Conservation (phyloP, 2,329 filamentous ascomycete genomes). For the Sporothrix pallida region DNA sequence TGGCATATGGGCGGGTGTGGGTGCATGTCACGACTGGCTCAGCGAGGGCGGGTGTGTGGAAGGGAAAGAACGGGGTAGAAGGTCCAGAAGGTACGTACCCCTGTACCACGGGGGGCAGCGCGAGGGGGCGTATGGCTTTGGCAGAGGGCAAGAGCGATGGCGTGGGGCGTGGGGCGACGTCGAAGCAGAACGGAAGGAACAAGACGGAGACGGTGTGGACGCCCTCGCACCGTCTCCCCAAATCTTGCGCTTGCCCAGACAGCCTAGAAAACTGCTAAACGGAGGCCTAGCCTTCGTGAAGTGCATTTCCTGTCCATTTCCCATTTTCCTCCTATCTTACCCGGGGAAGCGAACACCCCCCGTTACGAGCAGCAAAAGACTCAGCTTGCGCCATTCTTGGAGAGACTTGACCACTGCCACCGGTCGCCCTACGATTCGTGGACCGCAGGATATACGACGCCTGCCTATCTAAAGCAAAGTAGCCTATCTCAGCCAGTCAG, state of each 20-base stretch:
- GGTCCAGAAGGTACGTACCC: slow-evolving; percentile 29
- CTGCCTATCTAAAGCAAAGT: background rate
- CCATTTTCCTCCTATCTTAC: slow-evolving; percentile 18
- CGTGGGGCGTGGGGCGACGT: slow-evolving; percentile 21
- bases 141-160: slow-evolving; percentile 26
- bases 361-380: background rate
- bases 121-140: slow-evolving; percentile 16
- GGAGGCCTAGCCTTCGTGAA: background rate
- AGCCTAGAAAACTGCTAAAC: slow-evolving; percentile 21
- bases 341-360: slow-evolving; percentile 21
- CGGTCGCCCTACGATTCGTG: background rate
- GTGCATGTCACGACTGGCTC: slow-evolving; percentile 28
- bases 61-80: slow-evolving; percentile 30
- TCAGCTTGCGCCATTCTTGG: background rate
- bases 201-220: background rate
- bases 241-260: slow-evolving; percentile 10
- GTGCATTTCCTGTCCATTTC: background rate
- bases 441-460: background rate
- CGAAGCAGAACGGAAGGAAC: slow-evolving; percentile 8
- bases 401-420: no score
- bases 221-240: background rate
- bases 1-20: slow-evolving; percentile 24
- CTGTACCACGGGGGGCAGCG: slow-evolving; percentile 14
- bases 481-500: background rate
- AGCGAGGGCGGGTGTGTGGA: slow-evolving; percentile 22